Base-by-base conservation (phyloP, 2,329 filamentous ascomycete genomes). In the Fusarium albosuccineum region DNA sequence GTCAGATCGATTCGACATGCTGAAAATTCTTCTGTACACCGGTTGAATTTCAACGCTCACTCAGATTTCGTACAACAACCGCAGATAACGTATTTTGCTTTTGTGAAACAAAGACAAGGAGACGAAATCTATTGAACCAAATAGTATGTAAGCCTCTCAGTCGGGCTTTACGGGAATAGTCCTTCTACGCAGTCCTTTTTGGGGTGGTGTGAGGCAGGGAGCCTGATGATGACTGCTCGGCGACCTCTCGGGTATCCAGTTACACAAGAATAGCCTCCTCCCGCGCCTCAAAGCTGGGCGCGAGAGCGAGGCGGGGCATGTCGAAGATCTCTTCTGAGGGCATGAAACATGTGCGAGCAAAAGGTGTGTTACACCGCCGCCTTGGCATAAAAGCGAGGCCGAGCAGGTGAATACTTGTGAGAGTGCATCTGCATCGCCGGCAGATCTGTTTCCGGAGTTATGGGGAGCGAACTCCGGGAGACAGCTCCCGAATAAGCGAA, bases 171-270 rank as follows among this genome's bases (percentile, higher is more conserved):
- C 13, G 36, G 36, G 14, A 39, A n/a, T 39, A 39, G 9, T 14
- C 36, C 7, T n/a, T 6, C 14, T 39, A 39, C 36, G 3, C 8
- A 39, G 7, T 39, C 7, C 14, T 39, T 7, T 14, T n/a, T n/a
- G 6, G 14, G 36, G 14, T n/a, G 22, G 10, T 13, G 14, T n/a
- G 4, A 39, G 36, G 8, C 14, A 39, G 22, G 22, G 22, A 22
- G 22, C 13, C 2, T 14, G 14, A 39, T 13, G 30, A 33, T 33
- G 30, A 33, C 30, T 9, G 27, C 34, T 50, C 48, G 48, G 48
- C 36, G 26, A 50, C 48, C 17, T 39, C 48, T 50, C 48, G 48
- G 48, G 48, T 7, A 50, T 50, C n/a, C 17, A 11, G 30, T 33
- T 9, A 33, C 30, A 33, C 30, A 33, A 33, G 22, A 50, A 17